Evolutionary conservation across 768 basidiomycete genomes (phyloP).

Genomic region (Pleurotus djamor): DNA sequence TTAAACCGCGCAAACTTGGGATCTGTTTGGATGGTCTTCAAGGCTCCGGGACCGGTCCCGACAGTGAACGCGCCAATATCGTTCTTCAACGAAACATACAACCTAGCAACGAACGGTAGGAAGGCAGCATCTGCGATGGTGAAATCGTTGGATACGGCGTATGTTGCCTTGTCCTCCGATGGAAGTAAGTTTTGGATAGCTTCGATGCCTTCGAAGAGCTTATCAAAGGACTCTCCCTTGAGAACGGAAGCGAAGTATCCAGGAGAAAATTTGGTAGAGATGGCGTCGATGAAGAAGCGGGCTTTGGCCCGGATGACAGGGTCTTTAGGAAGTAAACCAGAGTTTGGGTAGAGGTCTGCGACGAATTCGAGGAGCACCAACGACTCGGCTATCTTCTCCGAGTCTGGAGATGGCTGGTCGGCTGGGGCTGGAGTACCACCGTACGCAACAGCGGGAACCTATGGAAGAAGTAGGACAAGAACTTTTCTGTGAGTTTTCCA

Average conservation of each 20-base stretch:
- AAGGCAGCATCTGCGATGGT: slow-evolving; percentile 65
- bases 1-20: slow-evolving; percentile 48
- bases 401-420: slow-evolving; percentile 56
- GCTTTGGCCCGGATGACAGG: slow-evolving; percentile 55
- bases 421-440: slow-evolving; percentile 58
- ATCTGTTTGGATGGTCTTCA: slow-evolving; percentile 36
- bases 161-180: slow-evolving; percentile 29
- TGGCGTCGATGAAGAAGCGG: slow-evolving; percentile 62
- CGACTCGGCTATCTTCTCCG: slow-evolving; percentile 62
- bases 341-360: slow-evolving; percentile 53
- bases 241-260: slow-evolving; percentile 31
- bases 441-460: slow-evolving; percentile 61
- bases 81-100: slow-evolving; percentile 40
- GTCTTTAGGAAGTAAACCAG: slow-evolving; percentile 49
- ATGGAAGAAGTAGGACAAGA: no score
- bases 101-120: slow-evolving; percentile 58
- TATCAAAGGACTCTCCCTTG: slow-evolving; percentile 37
- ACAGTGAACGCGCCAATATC: slow-evolving; percentile 47
- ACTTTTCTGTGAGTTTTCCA: background rate
- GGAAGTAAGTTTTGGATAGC: slow-evolving; percentile 50
- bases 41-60: slow-evolving; percentile 40
- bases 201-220: slow-evolving; percentile 40
- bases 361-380: slow-evolving; percentile 66
- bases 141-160: slow-evolving; percentile 41
- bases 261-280: slow-evolving; percentile 42